phyloP scores from a whole-genome alignment of 345 rosid species.

The Boechera divaricarpa region DNA sequence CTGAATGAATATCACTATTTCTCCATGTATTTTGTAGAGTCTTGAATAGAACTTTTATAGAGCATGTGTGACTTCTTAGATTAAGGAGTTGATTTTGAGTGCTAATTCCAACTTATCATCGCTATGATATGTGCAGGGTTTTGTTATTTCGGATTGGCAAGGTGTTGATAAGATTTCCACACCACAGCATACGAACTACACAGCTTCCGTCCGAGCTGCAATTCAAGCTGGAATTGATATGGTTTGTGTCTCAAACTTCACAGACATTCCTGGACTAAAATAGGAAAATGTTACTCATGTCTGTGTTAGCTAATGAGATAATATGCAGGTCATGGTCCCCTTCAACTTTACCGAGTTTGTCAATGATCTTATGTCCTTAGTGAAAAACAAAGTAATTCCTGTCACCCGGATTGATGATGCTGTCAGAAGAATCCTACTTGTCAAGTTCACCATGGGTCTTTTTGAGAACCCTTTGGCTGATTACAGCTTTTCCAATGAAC shows the following conservation, averaged over 20 bases:
- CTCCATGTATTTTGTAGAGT: neutral
- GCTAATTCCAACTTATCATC: conserved; percentile 23
- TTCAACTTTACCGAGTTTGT: conserved; percentile 73
- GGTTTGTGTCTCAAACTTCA: conserved; percentile 52
- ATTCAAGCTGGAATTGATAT: conserved; percentile 94
- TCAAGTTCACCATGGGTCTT: conserved; percentile 88
- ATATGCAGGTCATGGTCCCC: conserved; percentile 87
- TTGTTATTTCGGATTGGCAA: conserved; percentile 95
- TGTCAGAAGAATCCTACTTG: conserved; percentile 74
- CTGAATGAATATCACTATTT: conserved; percentile 5
- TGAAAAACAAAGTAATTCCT: conserved; percentile 63
- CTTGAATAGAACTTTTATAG: neutral
- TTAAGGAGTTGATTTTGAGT: conserved; percentile 8
- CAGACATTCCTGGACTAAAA: conserved; percentile 14
- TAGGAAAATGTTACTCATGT: neutral
- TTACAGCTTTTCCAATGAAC: conserved; percentile 67
- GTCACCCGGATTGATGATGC: conserved; percentile 94
- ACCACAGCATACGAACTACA: conserved; percentile 74
- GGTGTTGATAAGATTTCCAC: conserved; percentile 87
- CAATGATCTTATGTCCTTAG: conserved; percentile 66
- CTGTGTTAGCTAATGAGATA: neutral
- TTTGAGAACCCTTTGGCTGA: conserved; percentile 95
- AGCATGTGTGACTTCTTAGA: neutral
- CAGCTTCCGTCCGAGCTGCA: conserved; percentile 76
- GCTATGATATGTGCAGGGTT: conserved; percentile 66